phyloP scores from a whole-genome alignment of 768 basidiomycete species.

The Lentinula sp. region DNA sequence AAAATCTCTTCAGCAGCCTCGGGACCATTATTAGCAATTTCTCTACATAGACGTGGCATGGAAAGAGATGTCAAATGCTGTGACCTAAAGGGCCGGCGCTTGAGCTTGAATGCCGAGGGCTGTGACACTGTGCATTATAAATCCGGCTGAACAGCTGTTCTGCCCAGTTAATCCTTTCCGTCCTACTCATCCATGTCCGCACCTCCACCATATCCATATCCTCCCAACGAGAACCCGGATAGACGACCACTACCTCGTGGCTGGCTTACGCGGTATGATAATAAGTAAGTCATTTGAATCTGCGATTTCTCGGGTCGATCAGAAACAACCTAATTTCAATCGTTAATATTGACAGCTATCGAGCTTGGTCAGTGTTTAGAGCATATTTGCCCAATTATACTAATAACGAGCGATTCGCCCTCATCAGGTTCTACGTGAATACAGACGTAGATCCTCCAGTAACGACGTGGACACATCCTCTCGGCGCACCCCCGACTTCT shows the following conservation, averaged over 20 bases:
- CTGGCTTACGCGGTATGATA: conserved; percentile 65
- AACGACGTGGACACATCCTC: conserved; percentile 67
- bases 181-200: conserved; percentile 5
- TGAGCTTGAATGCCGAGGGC: background rate
- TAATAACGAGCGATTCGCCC: background rate
- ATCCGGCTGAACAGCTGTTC: background rate
- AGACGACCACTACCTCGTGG: conserved; percentile 56
- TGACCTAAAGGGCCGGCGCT: background rate
- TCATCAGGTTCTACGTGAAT: conserved; percentile 72
- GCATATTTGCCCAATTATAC: background rate
- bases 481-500: conserved; percentile 37
- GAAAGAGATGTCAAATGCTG: background rate
- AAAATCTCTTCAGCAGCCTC: too few relatives aligned
- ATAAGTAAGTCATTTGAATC: conserved; percentile 41
- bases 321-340: conserved; percentile 12
- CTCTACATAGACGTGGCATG: too few relatives aligned
- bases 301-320: background rate
- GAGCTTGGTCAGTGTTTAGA: conserved; percentile 46
- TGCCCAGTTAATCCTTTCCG: background rate
- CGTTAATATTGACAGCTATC: conserved; percentile 38
- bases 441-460: conserved; percentile 55
- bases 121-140: background rate
- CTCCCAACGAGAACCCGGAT: conserved; percentile 5
- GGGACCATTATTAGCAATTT: too few relatives aligned
- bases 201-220: conserved; percentile 5